Evolutionary conservation across 805 yeast species (phyloP), one percentile per base, ranked within the genome.

Genomic region (Saturnispora dispora): DNA sequence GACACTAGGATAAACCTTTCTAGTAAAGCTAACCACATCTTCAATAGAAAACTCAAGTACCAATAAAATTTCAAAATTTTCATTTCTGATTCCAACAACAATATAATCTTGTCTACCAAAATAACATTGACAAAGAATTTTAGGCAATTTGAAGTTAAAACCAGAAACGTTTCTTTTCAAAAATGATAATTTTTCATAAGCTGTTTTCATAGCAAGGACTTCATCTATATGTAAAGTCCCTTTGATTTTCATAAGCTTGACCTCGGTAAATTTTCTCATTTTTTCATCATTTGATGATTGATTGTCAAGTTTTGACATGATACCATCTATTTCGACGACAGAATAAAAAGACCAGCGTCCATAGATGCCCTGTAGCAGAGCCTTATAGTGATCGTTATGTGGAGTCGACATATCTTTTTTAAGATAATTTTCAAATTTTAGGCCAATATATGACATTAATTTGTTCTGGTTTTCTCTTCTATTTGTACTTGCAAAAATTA

Each of bases 321-420:
- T 39, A 15, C 51, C 51, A 43, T 48, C 51, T 25, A 57, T 52
- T 47, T 57, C 60, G n/a, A 48, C 54, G 15, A 55, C 55, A 7
- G 59, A 53, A 18, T 48, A 45, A 33, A 39, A 54, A 4, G 33
- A 15, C 50, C 51, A 50, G 5, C 22, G 5, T 9, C 58, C 58
- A n/a, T 37, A 54, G 23, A 42, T 37, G 0, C 56, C 50, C 2
- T 42, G 18, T 3, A 48, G 25, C 32, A 57, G 27, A 7, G 39
- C 22, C 39, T 57, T 57, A n/a, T 28, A 51, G 45, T 57, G 60
- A 13, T 48, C 47, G n/a, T 40, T 32, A 37, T 39, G 27, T 13
- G 60, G 25, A 11, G 53, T 45, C 9, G 45, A 41, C 23, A 27
- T 27, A 13, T 47, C 44, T 33, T 42, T 42, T 13, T 45, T 45